Conservation (phyloP, 1,139 yeast genomes). For the Diutina rugosa region DNA sequence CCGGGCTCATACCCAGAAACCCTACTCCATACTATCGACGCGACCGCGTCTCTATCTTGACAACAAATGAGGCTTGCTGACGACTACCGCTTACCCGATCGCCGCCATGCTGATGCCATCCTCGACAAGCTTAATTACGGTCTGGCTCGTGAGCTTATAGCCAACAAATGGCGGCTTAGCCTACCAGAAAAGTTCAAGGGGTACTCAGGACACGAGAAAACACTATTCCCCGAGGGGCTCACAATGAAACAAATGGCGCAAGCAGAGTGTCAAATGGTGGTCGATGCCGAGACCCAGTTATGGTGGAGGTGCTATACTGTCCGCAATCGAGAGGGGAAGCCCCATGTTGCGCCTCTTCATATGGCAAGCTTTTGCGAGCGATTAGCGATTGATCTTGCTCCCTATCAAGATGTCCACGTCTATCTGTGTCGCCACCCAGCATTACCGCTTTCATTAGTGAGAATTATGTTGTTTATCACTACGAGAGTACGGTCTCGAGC, state of each 20-base stretch:
- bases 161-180: background rate
- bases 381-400: background rate
- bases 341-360: conserved; percentile 17
- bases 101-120: background rate
- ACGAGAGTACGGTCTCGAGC: background rate
- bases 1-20: background rate
- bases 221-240: conserved; percentile 32
- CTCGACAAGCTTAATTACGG: background rate
- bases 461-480: conserved; percentile 48
- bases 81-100: background rate
- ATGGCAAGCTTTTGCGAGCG: conserved; percentile 18
- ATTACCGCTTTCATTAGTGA: conserved; percentile 43
- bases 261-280: conserved; percentile 51
- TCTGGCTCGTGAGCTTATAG: background rate
- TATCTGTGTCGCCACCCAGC: conserved; percentile 58
- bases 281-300: conserved; percentile 39
- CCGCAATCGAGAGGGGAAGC: conserved; percentile 19
- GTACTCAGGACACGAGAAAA: background rate
- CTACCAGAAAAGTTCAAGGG: background rate
- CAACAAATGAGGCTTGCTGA: background rate
- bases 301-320: conserved; percentile 52
- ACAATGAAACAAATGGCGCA: conserved; percentile 62
- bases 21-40: background rate
- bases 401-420: conserved; percentile 32
- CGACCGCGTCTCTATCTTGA: background rate